Conservation (phyloP, 1,139 yeast genomes). For the Hyphopichia wangnamkhiaoensis region DNA sequence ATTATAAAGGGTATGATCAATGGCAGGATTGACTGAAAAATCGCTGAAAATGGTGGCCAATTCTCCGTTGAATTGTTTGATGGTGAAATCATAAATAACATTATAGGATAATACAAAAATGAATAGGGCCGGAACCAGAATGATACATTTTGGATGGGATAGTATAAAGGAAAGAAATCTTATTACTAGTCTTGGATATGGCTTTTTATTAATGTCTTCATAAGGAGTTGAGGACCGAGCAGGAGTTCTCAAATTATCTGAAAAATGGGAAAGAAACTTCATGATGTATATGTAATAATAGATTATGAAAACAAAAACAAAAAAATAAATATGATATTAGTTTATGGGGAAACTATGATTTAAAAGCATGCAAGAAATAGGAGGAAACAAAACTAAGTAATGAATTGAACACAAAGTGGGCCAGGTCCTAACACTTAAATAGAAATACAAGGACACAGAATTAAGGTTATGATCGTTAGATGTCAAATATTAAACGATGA, state of each 20-base stretch:
- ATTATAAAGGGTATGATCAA: conserved; percentile 1
- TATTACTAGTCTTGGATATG: conserved; percentile 12
- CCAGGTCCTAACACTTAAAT: no score
- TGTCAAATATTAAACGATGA: no score
- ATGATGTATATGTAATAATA: not conserved
- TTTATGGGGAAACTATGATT: no score
- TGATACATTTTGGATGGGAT: conserved; percentile 38
- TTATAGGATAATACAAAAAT: conserved; percentile 52
- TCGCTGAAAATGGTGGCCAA: conserved; percentile 5
- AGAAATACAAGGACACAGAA: no score
- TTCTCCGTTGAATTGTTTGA: conserved; percentile 15
- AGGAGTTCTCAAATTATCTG: not conserved
- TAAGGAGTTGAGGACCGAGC: not conserved
- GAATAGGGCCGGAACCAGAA: conserved; percentile 52
- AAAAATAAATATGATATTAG: no score
- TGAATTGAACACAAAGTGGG: no score
- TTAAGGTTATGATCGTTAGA: no score
- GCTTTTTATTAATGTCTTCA: not conserved
- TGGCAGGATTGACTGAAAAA: conserved; percentile 1
- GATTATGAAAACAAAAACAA: no score
- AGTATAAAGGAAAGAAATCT: conserved; percentile 13
- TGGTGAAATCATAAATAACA: conserved; percentile 23
- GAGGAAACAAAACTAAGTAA: no score
- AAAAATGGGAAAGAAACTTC: not conserved
- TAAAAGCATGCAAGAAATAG: no score